These are phyloP conservation scores for Saccharomycopsis hybrid DNA, from an alignment of 1,139 yeast genomes.

Conservation along the genomic window DNA sequence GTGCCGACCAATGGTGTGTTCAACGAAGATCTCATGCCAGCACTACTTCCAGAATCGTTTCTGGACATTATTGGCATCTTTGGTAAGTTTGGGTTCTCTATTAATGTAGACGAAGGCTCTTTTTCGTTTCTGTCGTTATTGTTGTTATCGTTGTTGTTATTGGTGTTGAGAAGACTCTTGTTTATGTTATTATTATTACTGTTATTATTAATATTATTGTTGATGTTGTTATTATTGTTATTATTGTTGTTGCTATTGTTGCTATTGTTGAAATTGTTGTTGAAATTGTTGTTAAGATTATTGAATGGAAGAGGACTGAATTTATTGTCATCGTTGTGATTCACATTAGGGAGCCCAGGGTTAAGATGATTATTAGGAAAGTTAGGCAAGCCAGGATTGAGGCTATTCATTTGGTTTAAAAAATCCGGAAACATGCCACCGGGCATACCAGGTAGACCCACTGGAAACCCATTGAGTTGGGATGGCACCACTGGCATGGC, in stretches of 20 bases:
- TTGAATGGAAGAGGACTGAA: neutral
- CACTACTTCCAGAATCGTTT: neutral
- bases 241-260: slow-evolving; percentile 3
- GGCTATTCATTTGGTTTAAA: slow-evolving; percentile 4
- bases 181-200: neutral
- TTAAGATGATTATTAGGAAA: neutral
- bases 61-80: slow-evolving; percentile 4
- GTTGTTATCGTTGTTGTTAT: no score
- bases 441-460: slow-evolving; percentile 3
- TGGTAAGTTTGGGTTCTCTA: slow-evolving; percentile 8
- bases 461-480: slow-evolving; percentile 21
- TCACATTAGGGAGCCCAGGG: neutral
- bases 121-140: neutral
- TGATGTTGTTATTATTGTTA: neutral
- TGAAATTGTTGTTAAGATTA: slow-evolving; percentile 1
- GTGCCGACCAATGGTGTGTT: neutral
- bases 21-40: no score
- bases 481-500: slow-evolving; percentile 6
- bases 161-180: neutral
- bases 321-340: slow-evolving; percentile 4
- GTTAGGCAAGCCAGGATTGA: slow-evolving; percentile 1
- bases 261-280: slow-evolving; percentile 4
- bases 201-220: neutral
- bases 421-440: slow-evolving; percentile 1
- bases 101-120: neutral